These are phyloP conservation scores for Straminergon stramineum DNA, from an alignment of 225 moss, liverwort and hornwort species.

Conservation along the genomic window DNA sequence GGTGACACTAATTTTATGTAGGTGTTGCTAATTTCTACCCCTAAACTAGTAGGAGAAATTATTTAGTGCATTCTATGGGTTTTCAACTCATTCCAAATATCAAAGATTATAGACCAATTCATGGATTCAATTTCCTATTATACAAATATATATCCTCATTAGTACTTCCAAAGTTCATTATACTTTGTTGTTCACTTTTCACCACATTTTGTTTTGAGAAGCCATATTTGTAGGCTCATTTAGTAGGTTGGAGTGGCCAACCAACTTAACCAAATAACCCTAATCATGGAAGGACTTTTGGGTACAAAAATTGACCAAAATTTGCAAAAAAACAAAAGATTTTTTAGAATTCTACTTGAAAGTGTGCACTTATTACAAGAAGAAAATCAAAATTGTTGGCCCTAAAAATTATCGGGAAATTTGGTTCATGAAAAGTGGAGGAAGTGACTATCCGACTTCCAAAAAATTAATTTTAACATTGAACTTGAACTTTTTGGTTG, in stretches of 20 bases:
- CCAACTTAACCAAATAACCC: accelerated
- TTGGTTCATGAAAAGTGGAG: background rate
- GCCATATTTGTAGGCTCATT: accelerated
- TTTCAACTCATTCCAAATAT: background rate
- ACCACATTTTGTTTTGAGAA: accelerated
- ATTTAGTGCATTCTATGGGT: accelerated
- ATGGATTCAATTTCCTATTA: background rate
- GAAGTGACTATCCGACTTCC: background rate
- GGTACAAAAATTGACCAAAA: too few relatives aligned
- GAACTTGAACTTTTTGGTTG: background rate
- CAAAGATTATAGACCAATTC: background rate
- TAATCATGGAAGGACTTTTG: background rate
- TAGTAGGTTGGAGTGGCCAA: accelerated
- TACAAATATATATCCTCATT: background rate
- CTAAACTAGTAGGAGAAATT: background rate
- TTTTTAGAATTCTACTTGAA: accelerated
- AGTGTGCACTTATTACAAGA: background rate
- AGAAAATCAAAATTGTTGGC: background rate
- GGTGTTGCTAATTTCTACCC: background rate
- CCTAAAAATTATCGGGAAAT: accelerated
- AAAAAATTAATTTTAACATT: background rate
- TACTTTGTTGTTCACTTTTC: accelerated
- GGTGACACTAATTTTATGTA: background rate
- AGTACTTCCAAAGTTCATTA: background rate
- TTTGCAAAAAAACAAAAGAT: accelerated